Evolutionary conservation across 106 monocot genomes (phyloP).

Genomic region (Amphibolis antarctica): DNA sequence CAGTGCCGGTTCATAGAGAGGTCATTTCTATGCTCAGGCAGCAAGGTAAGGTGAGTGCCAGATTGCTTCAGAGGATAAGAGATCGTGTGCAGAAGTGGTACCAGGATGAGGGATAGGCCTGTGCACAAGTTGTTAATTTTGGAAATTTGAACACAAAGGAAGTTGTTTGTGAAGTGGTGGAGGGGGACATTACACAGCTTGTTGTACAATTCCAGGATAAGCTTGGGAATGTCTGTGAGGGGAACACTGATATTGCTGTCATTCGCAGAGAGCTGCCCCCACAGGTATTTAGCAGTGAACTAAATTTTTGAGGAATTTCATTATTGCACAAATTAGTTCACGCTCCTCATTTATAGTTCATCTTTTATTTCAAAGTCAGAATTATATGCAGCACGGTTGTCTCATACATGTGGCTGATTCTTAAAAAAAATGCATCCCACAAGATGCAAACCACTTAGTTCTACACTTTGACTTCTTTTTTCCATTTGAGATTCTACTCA

Average conservation of each 20-base stretch:
- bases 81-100: conserved; percentile 97
- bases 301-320: neutral
- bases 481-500: too few species aligned
- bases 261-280: conserved; percentile 69
- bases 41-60: conserved; percentile 80
- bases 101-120: conserved; percentile 92
- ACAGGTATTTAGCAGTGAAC: conserved; percentile 39
- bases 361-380: neutral
- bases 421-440: neutral
- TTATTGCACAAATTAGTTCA: neutral
- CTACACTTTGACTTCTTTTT: neutral
- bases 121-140: conserved; percentile 95
- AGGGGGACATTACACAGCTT: conserved; percentile 88
- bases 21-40: conserved; percentile 60
- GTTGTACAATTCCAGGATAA: conserved; percentile 89
- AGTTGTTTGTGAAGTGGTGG: conserved; percentile 95
- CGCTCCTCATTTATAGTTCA: neutral
- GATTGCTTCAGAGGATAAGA: conserved; percentile 83
- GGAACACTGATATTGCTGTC: conserved; percentile 70
- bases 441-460: neutral
- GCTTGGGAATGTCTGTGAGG: conserved; percentile 82
- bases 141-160: conserved; percentile 90
- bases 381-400: neutral
- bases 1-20: conserved; percentile 57
- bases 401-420: neutral